These are phyloP conservation scores for Hypomontagnella monticulosa DNA, from an alignment of 495 filamentous ascomycete genomes.

Conservation along the genomic window DNA sequence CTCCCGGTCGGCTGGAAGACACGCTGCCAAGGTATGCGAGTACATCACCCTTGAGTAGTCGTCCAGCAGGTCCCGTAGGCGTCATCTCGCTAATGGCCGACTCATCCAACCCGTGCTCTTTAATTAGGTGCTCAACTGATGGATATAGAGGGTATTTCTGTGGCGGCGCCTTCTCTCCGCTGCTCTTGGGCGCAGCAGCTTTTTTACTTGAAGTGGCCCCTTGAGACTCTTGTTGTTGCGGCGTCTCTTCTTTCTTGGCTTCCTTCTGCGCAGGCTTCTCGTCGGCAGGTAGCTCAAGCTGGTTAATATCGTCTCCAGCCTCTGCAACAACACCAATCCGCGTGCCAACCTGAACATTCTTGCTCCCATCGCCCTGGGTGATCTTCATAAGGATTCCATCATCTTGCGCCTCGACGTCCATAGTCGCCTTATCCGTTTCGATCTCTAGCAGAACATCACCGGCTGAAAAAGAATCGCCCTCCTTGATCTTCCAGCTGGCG, in stretches of 20 bases:
- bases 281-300: conserved; percentile 74
- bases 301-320: conserved; percentile 74
- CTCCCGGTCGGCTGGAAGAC: conserved; percentile 70
- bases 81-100: conserved; percentile 81
- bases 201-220: conserved; percentile 29
- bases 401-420: conserved; percentile 91
- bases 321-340: conserved; percentile 83
- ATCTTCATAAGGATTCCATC: conserved; percentile 84
- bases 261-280: conserved; percentile 51
- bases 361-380: conserved; percentile 72
- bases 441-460: conserved; percentile 87
- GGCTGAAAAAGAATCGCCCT: conserved; percentile 77
- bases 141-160: conserved; percentile 85
- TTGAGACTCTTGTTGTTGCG: conserved; percentile 42
- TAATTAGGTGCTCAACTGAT: conserved; percentile 82
- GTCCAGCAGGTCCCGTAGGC: conserved; percentile 86
- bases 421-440: conserved; percentile 88
- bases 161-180: conserved; percentile 41
- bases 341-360: conserved; percentile 74
- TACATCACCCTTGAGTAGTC: conserved; percentile 94
- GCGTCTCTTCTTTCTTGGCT: conserved; percentile 48
- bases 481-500: conserved; percentile 77
- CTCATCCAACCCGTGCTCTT: conserved; percentile 75
- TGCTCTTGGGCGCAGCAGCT: conserved; percentile 29
- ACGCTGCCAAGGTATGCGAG: conserved; percentile 88